Evolutionary conservation across 2,329 filamentous ascomycete species (phyloP).

Genomic region (Bipolaris gigantea): DNA sequence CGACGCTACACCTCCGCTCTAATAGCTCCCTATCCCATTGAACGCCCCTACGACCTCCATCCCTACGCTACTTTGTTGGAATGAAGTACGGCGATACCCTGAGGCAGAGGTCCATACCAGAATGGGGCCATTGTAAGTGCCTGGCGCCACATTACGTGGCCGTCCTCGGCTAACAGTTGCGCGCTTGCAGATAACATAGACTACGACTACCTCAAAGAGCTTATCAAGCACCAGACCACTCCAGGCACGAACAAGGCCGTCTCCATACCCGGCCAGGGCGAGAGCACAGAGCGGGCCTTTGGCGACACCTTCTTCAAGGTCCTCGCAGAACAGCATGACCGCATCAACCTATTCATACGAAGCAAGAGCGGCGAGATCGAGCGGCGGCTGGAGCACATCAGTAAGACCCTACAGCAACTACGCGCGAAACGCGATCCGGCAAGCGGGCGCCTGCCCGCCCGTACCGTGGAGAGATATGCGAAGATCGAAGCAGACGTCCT

Average conservation of each 20-base stretch:
- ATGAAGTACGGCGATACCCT: constrained; percentile 82
- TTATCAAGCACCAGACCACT: constrained; percentile 80
- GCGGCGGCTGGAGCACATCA: constrained; percentile 59
- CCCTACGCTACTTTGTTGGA: constrained; percentile 10
- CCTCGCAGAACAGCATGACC: constrained; percentile 73
- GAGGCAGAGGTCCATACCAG: constrained; percentile 73
- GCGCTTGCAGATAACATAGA: constrained; percentile 72
- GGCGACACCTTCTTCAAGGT: constrained; percentile 72
- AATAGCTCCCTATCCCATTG: constrained; percentile 8
- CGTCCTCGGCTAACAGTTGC: constrained; percentile 16
- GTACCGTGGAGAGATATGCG: constrained; percentile 54
- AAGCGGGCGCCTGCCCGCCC: constrained; percentile 44
- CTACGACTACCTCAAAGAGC: constrained; percentile 82
- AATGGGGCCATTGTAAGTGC: constrained; percentile 73
- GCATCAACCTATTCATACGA: constrained; percentile 74
- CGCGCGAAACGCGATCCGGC: constrained; percentile 21
- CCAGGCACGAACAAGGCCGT: constrained; percentile 70
- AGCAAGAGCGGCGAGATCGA: constrained; percentile 80
- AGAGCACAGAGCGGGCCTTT: constrained; percentile 62
- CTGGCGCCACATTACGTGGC: not conserved
- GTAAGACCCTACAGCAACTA: constrained; percentile 44
- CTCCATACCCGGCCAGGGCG: constrained; percentile 69
- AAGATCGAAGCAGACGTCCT: constrained; percentile 55
- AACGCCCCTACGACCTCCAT: constrained; percentile 1
- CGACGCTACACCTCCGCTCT: constrained; percentile 13